phyloP scores from a whole-genome alignment of 495 filamentous ascomycete species.

The Penicillium goetzii region DNA sequence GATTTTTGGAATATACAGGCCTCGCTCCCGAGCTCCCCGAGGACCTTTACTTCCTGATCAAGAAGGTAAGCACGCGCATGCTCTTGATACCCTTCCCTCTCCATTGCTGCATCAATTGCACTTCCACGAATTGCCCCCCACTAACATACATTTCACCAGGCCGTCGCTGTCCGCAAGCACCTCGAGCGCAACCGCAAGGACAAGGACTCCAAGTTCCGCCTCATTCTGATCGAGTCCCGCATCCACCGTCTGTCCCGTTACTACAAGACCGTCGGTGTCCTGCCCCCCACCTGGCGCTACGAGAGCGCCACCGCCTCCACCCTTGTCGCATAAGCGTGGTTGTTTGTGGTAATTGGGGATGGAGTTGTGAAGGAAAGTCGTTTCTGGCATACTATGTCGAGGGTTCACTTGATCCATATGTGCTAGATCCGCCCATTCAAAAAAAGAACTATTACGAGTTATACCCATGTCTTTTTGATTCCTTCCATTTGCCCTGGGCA shows the following conservation, averaged over 20 bases:
- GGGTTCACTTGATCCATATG: constrained; percentile 22
- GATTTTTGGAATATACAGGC: constrained; percentile 73
- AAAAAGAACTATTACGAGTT: constrained; percentile 40
- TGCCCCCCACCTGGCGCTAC: constrained; percentile 98
- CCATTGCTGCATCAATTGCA: too few relatives aligned
- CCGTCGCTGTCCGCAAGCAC: constrained; percentile 99
- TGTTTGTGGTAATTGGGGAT: constrained; percentile 31
- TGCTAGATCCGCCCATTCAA: constrained; percentile 36
- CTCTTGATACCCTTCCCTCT: neutral
- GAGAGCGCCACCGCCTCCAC: constrained; percentile 67
- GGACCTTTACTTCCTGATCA: constrained; percentile 98
- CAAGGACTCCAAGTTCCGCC: constrained; percentile 99
- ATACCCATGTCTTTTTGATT: constrained; percentile 28
- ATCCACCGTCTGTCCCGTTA: constrained; percentile 97
- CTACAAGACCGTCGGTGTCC: constrained; percentile 99
- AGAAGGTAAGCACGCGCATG: constrained; percentile 71
- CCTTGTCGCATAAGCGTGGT: constrained; percentile 55
- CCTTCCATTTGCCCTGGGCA: constrained; percentile 2
- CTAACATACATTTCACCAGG: constrained; percentile 50
- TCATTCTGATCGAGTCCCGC: constrained; percentile 99
- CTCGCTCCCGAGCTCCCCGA: constrained; percentile 97
- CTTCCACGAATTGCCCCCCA: neutral
- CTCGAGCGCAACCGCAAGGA: constrained; percentile 99
- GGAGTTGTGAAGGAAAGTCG: constrained; percentile 17
- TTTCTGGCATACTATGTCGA: constrained; percentile 12